Evolutionary conservation across 257 asterid genomes (phyloP).

Genomic region (Voacanga thouarsii): DNA sequence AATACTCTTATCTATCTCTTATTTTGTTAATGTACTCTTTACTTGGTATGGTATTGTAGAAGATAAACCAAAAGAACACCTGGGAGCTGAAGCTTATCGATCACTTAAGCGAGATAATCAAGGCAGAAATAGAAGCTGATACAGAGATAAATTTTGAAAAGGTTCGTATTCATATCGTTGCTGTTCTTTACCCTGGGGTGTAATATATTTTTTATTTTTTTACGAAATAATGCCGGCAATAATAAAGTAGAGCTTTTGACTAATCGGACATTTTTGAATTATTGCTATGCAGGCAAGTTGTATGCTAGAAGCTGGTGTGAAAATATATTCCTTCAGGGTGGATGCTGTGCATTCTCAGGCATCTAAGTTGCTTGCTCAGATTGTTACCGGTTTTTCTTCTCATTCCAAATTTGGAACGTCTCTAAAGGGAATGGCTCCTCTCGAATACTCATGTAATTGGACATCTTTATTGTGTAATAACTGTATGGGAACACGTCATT

Average conservation of each 20-base stretch:
- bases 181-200: not conserved
- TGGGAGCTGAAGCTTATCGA: slow-evolving; percentile 93
- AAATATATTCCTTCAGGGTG: slow-evolving; percentile 89
- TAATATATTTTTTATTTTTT: too few species aligned
- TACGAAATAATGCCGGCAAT: not conserved
- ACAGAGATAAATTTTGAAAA: slow-evolving; percentile 83
- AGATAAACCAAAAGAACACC: slow-evolving; percentile 83
- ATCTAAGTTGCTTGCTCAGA: slow-evolving; percentile 83
- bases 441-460: too few species aligned
- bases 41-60: slow-evolving; percentile 37
- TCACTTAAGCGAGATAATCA: slow-evolving; percentile 69
- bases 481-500: too few species aligned
- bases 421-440: too few species aligned
- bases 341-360: slow-evolving; percentile 94
- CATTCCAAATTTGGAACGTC: not conserved
- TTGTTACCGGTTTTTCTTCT: not conserved
- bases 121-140: slow-evolving; percentile 71
- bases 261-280: not conserved
- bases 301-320: slow-evolving; percentile 96
- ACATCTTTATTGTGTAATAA: too few species aligned
- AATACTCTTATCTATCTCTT: too few species aligned
- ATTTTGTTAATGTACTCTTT: not conserved
- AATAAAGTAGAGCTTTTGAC: not conserved
- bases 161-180: slow-evolving; percentile 31
- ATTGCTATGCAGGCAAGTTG: slow-evolving; percentile 65